Conservation (phyloP, 2,329 filamentous ascomycete species). For the Aspergillus aculeatus region DNA sequence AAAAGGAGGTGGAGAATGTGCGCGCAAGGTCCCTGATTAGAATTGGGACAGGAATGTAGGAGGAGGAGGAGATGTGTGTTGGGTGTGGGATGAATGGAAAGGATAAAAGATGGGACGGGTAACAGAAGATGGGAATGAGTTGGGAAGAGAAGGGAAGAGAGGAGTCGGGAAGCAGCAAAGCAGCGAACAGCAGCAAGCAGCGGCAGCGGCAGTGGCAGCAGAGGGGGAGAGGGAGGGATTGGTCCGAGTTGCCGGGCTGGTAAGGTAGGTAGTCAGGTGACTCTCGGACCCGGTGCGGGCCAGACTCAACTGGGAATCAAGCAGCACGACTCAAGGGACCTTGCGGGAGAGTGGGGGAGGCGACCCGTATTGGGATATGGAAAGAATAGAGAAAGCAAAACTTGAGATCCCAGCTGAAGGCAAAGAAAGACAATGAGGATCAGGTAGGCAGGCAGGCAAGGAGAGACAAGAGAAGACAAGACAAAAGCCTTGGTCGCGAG, state of each 20-base stretch:
- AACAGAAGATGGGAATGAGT: too few species aligned
- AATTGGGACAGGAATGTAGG: background rate
- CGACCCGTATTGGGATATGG: too few species aligned
- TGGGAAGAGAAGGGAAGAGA: background rate
- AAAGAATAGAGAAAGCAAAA: too few species aligned
- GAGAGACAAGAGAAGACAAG: background rate
- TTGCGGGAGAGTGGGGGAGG: background rate
- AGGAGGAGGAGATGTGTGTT: background rate
- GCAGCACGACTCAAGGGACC: background rate
- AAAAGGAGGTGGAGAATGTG: slow-evolving; percentile 11
- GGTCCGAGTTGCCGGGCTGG: background rate
- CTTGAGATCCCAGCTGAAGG: too few species aligned
- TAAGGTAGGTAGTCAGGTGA: background rate
- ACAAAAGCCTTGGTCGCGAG: background rate
- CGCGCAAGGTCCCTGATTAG: slow-evolving; percentile 4
- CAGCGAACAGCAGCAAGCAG: background rate
- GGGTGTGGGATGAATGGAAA: background rate
- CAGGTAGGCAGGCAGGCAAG: background rate
- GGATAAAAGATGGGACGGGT: background rate
- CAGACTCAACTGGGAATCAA: background rate
- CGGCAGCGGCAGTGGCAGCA: too few species aligned
- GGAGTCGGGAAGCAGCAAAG: background rate
- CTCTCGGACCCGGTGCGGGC: background rate
- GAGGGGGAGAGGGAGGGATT: too few species aligned
- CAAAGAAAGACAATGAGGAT: background rate